Evolutionary conservation across 257 asterid species (phyloP).

Genomic region (Penstemon eatonii): DNA sequence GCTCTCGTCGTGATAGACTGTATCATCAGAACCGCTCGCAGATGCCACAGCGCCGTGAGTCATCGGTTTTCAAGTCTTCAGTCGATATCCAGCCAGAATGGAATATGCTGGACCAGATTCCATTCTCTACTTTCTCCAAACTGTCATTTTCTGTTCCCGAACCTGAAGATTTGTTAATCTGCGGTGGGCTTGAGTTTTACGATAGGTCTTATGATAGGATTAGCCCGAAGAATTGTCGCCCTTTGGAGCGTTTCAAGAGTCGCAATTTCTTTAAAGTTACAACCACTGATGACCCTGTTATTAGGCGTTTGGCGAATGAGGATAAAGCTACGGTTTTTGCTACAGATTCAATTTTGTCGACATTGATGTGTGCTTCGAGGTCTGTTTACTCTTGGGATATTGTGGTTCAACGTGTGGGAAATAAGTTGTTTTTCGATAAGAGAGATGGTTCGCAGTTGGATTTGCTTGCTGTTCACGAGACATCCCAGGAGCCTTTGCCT

Average conservation of each 20-base stretch:
- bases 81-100: constrained; percentile 99
- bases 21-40: constrained; percentile 67
- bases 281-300: constrained; percentile 94
- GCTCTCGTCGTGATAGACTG: constrained; percentile 73
- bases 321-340: constrained; percentile 98
- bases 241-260: constrained; percentile 82
- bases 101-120: constrained; percentile 98
- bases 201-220: constrained; percentile 81
- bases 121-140: constrained; percentile 89
- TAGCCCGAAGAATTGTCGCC: constrained; percentile 71
- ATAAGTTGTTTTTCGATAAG: constrained; percentile 85
- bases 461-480: constrained; percentile 87
- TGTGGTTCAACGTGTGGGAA: constrained; percentile 91
- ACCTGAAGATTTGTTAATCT: constrained; percentile 81
- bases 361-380: constrained; percentile 91
- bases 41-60: constrained; percentile 76
- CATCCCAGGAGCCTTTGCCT: constrained; percentile 94
- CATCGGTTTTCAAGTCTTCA: constrained; percentile 77
- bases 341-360: constrained; percentile 73
- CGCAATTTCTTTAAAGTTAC: constrained; percentile 93
- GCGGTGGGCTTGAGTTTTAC: constrained; percentile 87
- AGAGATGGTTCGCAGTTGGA: constrained; percentile 95
- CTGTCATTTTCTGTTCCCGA: constrained; percentile 76
- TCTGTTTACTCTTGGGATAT: constrained; percentile 97
- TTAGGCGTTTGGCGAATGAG: constrained; percentile 89